Evolutionary conservation across 257 asterid genomes (phyloP), one percentile per base, ranked within the genome.

Genomic region (Oldenlandia corymbosa): DNA sequence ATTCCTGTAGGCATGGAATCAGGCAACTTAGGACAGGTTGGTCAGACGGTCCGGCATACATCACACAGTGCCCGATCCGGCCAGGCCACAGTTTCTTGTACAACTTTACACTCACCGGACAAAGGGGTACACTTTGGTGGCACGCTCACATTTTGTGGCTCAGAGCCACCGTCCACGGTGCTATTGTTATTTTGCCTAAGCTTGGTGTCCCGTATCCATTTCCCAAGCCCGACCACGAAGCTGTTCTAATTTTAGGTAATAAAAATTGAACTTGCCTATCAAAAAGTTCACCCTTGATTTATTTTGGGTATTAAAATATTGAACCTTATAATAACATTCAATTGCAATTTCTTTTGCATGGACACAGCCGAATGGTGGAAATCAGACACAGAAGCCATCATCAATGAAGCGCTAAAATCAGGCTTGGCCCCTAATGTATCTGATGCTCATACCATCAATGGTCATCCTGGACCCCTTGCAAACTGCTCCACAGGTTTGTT

Each of bases 21-120:
- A 71, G 88, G 45, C 98, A 91, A 71, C 80, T 88, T 13, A 73
- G 90, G 54, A 89, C 88, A 2, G 99, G 99, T 7, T 92, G 99
- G 99, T 81, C 99, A 0, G 98, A 91, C 21, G 98, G 98, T 20
- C 98, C 98, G 0, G 98, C 96, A 0, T 91, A 91, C 23, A 87
- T 92, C 60, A 92, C 99, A 0, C 99, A 92, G 54, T 92, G 99
- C 65, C 99, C 99, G 0, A 87, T 92, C 55, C 91, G 64, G 36
- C 85, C 97, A 16, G 96, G 95, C 1, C 85, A 84, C 16, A 85
- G 72, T 69, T 89, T 72, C 10, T 71, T 87, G 41, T 92, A 89
- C 85, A 89, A 89, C 43, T 92, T 89, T 67, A 92, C 97, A 14
- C 41, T 89, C 37, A 89, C 94, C 0, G 99, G 97, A 23, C 99